phyloP scores from a whole-genome alignment of 345 rosid genomes.

The Linum tenue region DNA sequence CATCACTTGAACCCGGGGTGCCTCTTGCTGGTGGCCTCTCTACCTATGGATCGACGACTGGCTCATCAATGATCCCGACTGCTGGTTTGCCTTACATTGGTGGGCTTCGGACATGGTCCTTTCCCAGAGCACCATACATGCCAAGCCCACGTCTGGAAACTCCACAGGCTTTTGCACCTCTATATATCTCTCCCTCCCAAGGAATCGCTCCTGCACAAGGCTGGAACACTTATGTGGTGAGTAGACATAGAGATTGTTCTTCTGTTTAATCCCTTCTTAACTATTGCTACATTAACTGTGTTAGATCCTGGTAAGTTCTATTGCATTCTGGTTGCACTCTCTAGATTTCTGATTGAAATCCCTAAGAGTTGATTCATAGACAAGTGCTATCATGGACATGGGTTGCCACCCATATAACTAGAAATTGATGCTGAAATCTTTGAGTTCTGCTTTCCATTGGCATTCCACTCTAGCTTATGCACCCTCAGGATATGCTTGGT shows the following conservation, averaged over 20 bases:
- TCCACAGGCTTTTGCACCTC: conserved; percentile 45
- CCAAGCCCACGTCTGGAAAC: conserved; percentile 38
- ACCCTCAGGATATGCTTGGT: neutral
- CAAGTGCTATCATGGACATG: too few species aligned
- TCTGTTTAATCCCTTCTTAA: too few species aligned
- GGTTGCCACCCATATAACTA: neutral
- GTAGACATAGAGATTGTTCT: neutral
- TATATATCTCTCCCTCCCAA: conserved; percentile 51
- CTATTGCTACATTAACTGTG: too few species aligned
- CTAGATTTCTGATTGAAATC: too few species aligned
- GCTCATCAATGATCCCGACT: conserved; percentile 37
- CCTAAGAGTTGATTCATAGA: too few species aligned
- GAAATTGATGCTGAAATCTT: too few species aligned
- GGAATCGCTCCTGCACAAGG: conserved; percentile 44
- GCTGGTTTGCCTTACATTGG: conserved; percentile 48
- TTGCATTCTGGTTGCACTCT: too few species aligned
- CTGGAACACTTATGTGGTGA: conserved; percentile 69
- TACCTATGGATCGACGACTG: conserved; percentile 28
- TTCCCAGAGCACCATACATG: conserved; percentile 44
- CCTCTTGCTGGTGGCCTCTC: conserved; percentile 28
- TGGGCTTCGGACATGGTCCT: conserved; percentile 47
- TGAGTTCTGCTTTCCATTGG: neutral
- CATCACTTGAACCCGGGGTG: conserved; percentile 21
- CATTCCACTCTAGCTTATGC: too few species aligned
- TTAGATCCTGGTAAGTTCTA: too few species aligned